phyloP scores from a whole-genome alignment of 768 basidiomycete species.

The Panus rudis region DNA sequence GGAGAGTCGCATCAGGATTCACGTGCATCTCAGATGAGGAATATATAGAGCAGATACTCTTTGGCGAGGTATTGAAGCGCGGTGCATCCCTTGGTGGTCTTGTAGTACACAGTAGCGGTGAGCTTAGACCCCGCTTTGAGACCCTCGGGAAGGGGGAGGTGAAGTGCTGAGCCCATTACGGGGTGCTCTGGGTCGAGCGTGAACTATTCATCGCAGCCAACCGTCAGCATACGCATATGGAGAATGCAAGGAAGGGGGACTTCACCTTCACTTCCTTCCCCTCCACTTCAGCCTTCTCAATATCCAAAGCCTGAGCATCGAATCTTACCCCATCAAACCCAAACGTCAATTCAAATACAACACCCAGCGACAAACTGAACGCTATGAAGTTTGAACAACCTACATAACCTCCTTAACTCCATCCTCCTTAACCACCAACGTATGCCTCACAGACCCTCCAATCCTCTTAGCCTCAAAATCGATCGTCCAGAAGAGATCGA shows the following conservation, averaged over 20 bases:
- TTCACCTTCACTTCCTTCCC: constrained; percentile 40
- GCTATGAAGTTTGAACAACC: constrained; percentile 15
- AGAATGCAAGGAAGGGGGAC: constrained; percentile 17
- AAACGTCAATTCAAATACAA: not conserved
- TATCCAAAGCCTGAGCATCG: constrained; percentile 66
- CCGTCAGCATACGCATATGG: not conserved
- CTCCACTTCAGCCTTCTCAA: constrained; percentile 47
- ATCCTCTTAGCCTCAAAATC: constrained; percentile 62
- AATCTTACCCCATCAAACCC: constrained; percentile 30
- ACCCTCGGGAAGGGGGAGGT: constrained; percentile 43
- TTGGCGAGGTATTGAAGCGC: constrained; percentile 88
- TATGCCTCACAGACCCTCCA: constrained; percentile 59
- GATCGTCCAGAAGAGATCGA: constrained; percentile 71
- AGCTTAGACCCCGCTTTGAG: constrained; percentile 35
- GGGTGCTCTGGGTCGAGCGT: constrained; percentile 49
- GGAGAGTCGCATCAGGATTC: not conserved
- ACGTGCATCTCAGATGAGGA: not conserved
- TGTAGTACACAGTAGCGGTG: constrained; percentile 54
- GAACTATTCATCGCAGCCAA: constrained; percentile 31
- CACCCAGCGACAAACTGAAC: not conserved
- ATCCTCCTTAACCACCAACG: constrained; percentile 45
- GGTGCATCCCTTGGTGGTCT: constrained; percentile 65
- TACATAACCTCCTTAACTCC: constrained; percentile 57
- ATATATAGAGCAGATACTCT: constrained; percentile 37
- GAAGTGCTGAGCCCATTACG: constrained; percentile 75